phyloP scores from a whole-genome alignment of 148 eudicot species.

The Cornus controversa region DNA sequence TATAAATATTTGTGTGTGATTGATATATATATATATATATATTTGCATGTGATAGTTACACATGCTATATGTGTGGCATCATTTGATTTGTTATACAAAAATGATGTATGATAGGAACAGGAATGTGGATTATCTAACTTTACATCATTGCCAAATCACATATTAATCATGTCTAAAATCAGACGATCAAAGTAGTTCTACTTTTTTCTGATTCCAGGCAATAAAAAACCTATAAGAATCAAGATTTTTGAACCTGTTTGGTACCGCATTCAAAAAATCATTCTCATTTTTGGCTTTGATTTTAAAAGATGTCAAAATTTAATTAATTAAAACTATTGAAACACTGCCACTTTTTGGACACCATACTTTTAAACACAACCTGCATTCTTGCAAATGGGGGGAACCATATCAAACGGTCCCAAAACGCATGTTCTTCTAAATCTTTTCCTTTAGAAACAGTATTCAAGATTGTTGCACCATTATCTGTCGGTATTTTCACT shows the following conservation, averaged over 20 bases:
- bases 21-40: too few species aligned
- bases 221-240: neutral
- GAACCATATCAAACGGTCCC: neutral
- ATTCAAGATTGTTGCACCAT: neutral
- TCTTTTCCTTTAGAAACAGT: too few species aligned
- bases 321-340: neutral
- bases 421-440: neutral
- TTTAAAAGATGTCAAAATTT: neutral
- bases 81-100: neutral
- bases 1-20: too few species aligned
- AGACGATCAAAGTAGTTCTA: neutral
- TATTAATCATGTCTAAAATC: neutral
- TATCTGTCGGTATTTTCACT: neutral
- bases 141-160: neutral
- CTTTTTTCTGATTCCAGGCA: neutral
- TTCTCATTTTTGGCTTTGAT: neutral
- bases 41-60: conserved; percentile 4
- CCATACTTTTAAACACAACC: neutral
- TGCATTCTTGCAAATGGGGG: neutral
- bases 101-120: neutral
- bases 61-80: neutral
- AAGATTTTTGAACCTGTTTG: neutral
- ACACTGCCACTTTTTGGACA: neutral
- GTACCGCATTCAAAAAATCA: neutral
- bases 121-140: neutral